Base-by-base conservation (phyloP, 352 stramenopile genomes). In the Halophytophthora batemanensis region DNA sequence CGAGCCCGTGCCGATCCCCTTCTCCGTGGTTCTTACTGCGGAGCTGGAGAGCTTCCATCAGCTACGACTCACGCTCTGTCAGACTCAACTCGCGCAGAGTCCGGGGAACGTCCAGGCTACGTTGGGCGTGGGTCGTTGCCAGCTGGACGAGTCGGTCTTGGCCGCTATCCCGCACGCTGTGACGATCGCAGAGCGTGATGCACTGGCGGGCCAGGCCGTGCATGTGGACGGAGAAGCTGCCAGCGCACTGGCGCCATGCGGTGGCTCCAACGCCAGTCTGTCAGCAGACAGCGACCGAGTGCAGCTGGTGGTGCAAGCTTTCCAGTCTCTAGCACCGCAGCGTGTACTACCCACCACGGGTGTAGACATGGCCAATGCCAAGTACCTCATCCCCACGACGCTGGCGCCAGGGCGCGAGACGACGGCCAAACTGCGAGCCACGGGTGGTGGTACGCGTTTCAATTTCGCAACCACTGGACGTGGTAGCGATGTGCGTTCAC, bases 311-410 rank as follows among this genome's bases (percentile, higher is more conserved):
- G 71, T 87, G 13, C 74, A 81, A 38, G 66, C 70, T 2, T 86
- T 86, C 49, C 69, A 48, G 13, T 80, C 76, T 1, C 28, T 86
- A 13, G 15, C 63, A 1, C 71, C 68, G 1, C 76, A 90, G 57
- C 50, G 53, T 13, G 56, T 90, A 1, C 66, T 90, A 11, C 68
- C 67, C 1, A 87, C 78, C 1, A 82, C 73, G 1, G 74, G 78
- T 1, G 63, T 88, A 10, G 77, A 90, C 46, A 89, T 89, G 71
- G 82, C 82, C 14, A 78, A 80, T 47, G 45, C 77, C 44, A 92
- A 92, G 51, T 92, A 82, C 53, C 56, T 92, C 17, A 71, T 92
- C 18, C 78, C 82, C 2, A 90, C 82, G 31, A 80, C 64, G 0
- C 47, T 89, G 14, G 56, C 64, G 31, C 49, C 62, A 33, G 64